Evolutionary conservation across 345 rosid species (phyloP), one percentile per base, ranked within the genome.

Genomic region (Laguncularia racemosa): DNA sequence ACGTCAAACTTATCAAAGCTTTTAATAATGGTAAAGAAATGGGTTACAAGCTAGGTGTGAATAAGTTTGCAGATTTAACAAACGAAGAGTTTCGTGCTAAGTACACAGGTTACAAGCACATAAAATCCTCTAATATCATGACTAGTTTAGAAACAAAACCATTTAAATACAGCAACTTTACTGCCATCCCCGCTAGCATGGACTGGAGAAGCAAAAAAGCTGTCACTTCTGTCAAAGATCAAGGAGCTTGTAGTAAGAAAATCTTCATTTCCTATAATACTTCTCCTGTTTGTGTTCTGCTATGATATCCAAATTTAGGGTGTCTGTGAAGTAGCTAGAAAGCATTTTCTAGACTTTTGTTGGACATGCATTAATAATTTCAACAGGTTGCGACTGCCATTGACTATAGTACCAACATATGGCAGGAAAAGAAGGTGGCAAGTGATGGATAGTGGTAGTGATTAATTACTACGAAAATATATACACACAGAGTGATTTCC

Each of bases 51-150:
- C 64, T 81, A 6, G 68, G 67, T 4, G 67, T 67, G 2, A 81
- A 81, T 38, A 71, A 73, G 50, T 78, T 81, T 55, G 71, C 83
- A 3, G 86, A 81, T 67, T 63, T 78, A 18, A 77, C 81, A 15
- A 75, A 78, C 12, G 83, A 75, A 16, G 83, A 81, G 17, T 81
- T 81, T 12, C 71, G 70, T 19, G 56, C 76, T 15, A 47, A 53
- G 44, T 52, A 67, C 48, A 77, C 73, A 20, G 64, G 82, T 40
- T 79, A 52, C 59, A 76, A 63, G 64, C 48, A 53, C 18, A 16
- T 46, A 61, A 60, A 52, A 52, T 18, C 70, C 23, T 14, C 44
- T 44, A 17, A 6, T 2, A 11, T 45, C 21, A 6, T 28, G 67
- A 46, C 55, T 19, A 6, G 50, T 12, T 11, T 26, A 20, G 23